A percentile compares a stretch with the other conserved stretches of the same genome.
These are phyloP conservation scores for Cystoisospora suis DNA, from an alignment of 169 alveolate genomes.

Conservation along the genomic window DNA sequence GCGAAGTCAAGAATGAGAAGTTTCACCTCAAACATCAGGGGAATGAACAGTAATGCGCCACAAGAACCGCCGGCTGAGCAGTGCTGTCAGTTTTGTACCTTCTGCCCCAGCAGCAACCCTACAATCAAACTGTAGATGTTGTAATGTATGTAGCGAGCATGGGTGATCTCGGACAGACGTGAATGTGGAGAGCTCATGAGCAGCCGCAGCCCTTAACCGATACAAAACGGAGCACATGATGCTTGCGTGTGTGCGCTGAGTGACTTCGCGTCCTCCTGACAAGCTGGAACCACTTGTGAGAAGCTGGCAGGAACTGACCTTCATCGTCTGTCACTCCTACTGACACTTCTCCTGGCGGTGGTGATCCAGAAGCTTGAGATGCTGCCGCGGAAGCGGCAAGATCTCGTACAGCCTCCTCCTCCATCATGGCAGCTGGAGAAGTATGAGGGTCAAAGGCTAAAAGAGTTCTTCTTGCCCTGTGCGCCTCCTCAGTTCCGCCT, in stretches of 20 bases:
- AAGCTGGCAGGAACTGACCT: neutral
- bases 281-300: neutral
- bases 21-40: too few relatives aligned
- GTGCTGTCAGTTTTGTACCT: too few relatives aligned
- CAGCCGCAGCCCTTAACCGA: neutral
- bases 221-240: neutral
- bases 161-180: too few relatives aligned
- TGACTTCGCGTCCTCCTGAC: neutral
- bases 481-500: slow-evolving; percentile 7
- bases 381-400: neutral
- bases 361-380: neutral
- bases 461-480: neutral
- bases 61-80: too few relatives aligned
- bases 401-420: neutral
- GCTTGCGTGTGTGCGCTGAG: neutral
- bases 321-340: neutral
- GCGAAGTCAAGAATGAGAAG: too few relatives aligned
- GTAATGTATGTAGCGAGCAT: too few relatives aligned
- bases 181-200: neutral
- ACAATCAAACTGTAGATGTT: too few relatives aligned
- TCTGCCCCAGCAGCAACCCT: too few relatives aligned
- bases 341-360: neutral
- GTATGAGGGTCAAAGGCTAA: neutral
- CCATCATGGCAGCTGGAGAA: slow-evolving; percentile 16
- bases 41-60: too few relatives aligned